Evolutionary conservation across 2,329 filamentous ascomycete genomes (phyloP).

Genomic region (Penicillium sp.): DNA sequence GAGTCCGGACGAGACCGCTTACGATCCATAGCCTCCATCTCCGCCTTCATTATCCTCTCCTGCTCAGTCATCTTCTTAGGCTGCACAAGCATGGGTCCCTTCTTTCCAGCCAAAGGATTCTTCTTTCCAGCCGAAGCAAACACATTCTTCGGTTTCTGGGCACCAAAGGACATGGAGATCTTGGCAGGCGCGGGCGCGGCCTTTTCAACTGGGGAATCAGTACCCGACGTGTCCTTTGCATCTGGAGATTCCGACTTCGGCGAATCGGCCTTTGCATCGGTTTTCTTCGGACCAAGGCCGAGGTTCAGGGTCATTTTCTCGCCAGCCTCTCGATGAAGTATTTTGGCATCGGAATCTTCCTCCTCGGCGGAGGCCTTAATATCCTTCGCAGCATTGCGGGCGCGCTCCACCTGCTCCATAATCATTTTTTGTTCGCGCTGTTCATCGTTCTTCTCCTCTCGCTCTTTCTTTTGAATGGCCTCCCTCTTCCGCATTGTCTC

Average conservation of each 20-base stretch:
- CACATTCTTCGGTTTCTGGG: constrained; percentile 61
- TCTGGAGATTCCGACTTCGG: constrained; percentile 24
- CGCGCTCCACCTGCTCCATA: constrained; percentile 75
- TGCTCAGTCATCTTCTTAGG: constrained; percentile 86
- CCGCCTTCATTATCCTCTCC: constrained; percentile 85
- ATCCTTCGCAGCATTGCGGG: constrained; percentile 37
- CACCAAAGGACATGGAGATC: constrained; percentile 66
- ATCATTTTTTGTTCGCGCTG: constrained; percentile 83
- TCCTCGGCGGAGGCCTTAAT: constrained; percentile 42
- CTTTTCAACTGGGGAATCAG: constrained; percentile 15
- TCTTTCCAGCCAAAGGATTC: constrained; percentile 70
- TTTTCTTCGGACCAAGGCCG: constrained; percentile 42
- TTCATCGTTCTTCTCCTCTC: constrained; percentile 87
- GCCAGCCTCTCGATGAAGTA: constrained; percentile 62
- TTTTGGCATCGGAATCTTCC: constrained; percentile 43
- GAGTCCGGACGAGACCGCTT: constrained; percentile 54
- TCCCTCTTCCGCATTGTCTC: constrained; percentile 80
- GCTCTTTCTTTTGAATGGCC: constrained; percentile 77
- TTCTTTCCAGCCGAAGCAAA: constrained; percentile 65
- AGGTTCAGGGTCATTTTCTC: constrained; percentile 75
- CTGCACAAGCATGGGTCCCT: constrained; percentile 57
- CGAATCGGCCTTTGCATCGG: constrained; percentile 24
- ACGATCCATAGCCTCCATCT: constrained; percentile 62
- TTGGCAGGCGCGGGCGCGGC: constrained; percentile 27
- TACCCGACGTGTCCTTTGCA: constrained; percentile 15